phyloP scores from a whole-genome alignment of 768 basidiomycete genomes.

The Melanogaster broomeanus region DNA sequence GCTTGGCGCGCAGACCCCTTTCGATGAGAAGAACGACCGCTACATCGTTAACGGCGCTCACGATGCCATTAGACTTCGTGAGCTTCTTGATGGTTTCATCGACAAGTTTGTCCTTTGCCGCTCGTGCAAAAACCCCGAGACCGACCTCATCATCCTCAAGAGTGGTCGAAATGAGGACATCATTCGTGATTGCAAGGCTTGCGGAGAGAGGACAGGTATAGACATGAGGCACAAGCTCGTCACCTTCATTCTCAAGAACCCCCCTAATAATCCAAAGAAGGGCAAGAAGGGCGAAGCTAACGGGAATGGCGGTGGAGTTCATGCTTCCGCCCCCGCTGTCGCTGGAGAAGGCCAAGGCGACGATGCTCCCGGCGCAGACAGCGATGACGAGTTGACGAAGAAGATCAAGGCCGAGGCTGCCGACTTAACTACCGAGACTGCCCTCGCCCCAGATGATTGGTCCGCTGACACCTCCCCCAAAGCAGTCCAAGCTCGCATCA shows the following conservation, averaged over 20 bases:
- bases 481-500: slow-evolving; percentile 82
- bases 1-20: slow-evolving; percentile 95
- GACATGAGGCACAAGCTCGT: slow-evolving; percentile 98
- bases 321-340: slow-evolving; percentile 38
- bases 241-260: slow-evolving; percentile 97
- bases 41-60: slow-evolving; percentile 99
- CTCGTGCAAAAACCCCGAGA: slow-evolving; percentile 99
- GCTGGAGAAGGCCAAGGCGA: slow-evolving; percentile 44
- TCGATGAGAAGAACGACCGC: slow-evolving; percentile 95
- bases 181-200: slow-evolving; percentile 97
- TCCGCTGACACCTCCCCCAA: slow-evolving; percentile 89
- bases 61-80: slow-evolving; percentile 86
- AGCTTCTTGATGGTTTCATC: slow-evolving; percentile 96
- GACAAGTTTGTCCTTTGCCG: slow-evolving; percentile 98
- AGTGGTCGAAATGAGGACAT: slow-evolving; percentile 80
- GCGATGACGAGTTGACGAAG: slow-evolving; percentile 85
- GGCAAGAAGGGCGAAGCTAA: slow-evolving; percentile 56
- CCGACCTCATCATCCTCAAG: slow-evolving; percentile 90
- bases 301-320: slow-evolving; percentile 49
- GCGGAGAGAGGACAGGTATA: slow-evolving; percentile 86
- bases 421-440: slow-evolving; percentile 63
- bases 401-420: slow-evolving; percentile 92
- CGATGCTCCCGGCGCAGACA: slow-evolving; percentile 57
- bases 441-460: slow-evolving; percentile 78
- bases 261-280: slow-evolving; percentile 86